Conservation (phyloP, 1,284 basidiomycete species). For the Sanghuangporus weigelae region DNA sequence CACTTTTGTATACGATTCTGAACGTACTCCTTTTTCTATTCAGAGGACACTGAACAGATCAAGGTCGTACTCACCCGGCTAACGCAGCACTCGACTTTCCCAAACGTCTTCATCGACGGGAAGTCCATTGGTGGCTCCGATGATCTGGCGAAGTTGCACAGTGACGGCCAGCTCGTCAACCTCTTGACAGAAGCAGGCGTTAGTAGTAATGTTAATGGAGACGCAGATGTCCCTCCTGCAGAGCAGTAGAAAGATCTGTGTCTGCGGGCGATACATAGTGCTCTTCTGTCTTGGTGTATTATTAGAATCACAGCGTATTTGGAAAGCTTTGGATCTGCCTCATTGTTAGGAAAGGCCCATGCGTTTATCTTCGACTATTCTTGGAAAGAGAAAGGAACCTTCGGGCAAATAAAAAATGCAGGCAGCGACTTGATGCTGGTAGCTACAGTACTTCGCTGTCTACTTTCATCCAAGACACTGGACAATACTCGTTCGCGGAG, state of each 20-base stretch:
- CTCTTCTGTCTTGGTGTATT: neutral
- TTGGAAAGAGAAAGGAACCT: too few species aligned
- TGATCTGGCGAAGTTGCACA: constrained; percentile 48
- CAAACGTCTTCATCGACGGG: constrained; percentile 66
- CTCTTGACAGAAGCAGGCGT: constrained; percentile 23
- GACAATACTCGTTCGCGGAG: too few species aligned
- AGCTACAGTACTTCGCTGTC: too few species aligned
- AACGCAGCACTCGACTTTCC: constrained; percentile 66
- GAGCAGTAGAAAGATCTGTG: neutral
- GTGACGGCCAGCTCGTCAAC: constrained; percentile 35
- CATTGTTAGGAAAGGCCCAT: too few species aligned
- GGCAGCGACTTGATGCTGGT: too few species aligned
- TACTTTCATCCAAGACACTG: too few species aligned
- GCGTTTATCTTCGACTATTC: too few species aligned
- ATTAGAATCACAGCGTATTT: neutral
- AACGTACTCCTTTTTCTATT: neutral
- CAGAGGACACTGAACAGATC: constrained; percentile 58
- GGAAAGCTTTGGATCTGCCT: too few species aligned
- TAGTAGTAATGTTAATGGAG: constrained; percentile 6
- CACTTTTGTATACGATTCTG: neutral
- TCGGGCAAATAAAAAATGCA: too few species aligned
- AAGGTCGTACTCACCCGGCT: constrained; percentile 63
- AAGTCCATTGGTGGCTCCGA: constrained; percentile 71
- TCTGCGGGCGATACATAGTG: neutral
- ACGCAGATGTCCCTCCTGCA: neutral